phyloP scores from a whole-genome alignment of 495 filamentous ascomycete species.

The Aspergillus campestris region DNA sequence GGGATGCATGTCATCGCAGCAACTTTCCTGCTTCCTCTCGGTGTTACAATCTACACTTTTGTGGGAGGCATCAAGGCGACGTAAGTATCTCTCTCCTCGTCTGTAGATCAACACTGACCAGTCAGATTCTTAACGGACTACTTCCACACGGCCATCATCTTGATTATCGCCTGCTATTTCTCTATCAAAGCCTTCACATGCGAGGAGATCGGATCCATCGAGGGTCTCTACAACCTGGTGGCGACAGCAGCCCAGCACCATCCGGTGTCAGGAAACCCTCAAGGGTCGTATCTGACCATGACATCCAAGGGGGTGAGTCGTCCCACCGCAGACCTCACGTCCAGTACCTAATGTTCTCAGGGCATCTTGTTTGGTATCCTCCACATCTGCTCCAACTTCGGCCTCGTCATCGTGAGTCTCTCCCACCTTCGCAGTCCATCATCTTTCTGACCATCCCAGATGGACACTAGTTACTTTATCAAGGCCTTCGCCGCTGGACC shows the following conservation, averaged over 20 bases:
- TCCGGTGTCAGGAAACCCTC: slow-evolving; percentile 37
- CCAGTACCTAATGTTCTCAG: slow-evolving; percentile 5
- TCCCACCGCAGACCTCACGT: no score
- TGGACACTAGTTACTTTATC: slow-evolving; percentile 41
- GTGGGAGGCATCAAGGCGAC: slow-evolving; percentile 42
- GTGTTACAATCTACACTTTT: slow-evolving; percentile 35
- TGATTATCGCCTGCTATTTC: slow-evolving; percentile 41
- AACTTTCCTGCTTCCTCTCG: slow-evolving; percentile 36
- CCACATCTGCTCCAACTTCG: slow-evolving; percentile 33
- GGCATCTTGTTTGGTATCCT: slow-evolving; percentile 38
- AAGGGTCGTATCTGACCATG: slow-evolving; percentile 44
- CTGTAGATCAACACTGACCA: not conserved
- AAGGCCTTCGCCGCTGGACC: slow-evolving; percentile 37
- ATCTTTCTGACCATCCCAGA: slow-evolving; percentile 14
- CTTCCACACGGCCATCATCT: slow-evolving; percentile 38
- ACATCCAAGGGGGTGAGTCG: slow-evolving; percentile 32
- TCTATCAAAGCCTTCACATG: slow-evolving; percentile 36
- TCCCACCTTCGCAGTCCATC: not conserved
- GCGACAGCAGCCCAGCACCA: slow-evolving; percentile 30
- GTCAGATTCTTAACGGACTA: slow-evolving; percentile 37
- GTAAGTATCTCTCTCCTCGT: slow-evolving; percentile 14
- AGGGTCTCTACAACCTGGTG: slow-evolving; percentile 38
- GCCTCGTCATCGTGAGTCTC: slow-evolving; percentile 27
- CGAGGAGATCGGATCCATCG: slow-evolving; percentile 31
- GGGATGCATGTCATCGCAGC: slow-evolving; percentile 41